Evolutionary conservation across 331 rosid species (phyloP), one percentile per base, ranked within the genome.

Genomic region (Quercus phellos): DNA sequence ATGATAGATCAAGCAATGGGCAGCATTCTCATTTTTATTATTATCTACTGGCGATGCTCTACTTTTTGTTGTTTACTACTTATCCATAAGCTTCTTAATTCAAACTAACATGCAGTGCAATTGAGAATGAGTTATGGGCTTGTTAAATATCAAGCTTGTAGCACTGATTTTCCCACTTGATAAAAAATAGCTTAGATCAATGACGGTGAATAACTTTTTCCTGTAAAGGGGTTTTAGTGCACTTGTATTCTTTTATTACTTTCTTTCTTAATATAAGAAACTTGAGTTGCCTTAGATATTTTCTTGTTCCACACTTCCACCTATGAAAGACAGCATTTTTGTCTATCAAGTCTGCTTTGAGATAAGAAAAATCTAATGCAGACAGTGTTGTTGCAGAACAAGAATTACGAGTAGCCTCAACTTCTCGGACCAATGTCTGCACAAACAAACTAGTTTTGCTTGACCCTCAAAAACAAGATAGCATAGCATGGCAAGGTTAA

Each of bases 1-100:
- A 59, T 80, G 16, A 53, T 43, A 72, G 64, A 67, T 54, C 43
- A 4, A 61, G 27, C 70, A 75, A 43, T 72, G 79, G 69, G 66
- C 19, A 34, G 72, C 29, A 42, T 71, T 32, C 46, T 68, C 3
- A 51, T 80, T 66, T 34, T 43, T 24, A 76, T 66, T 75, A 38
- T 50, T 6, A 22, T 64, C 27, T 74, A 46, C 75, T 29, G 11
- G 12, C 27, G 24, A 51, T 51, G 59, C 51, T 51, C 32, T n/a
- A 22, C 14, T 50, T 71, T 27, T 32, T 3, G n/a, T 3, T 32
- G 21, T 66, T 18, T 11, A 8, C 43, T 63, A 5, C 51, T 32
- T 66, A 2, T 66, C 51, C 71, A 6, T 66, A 66, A 30, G 27
- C 27, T 34, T 66, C 16, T 7, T 13, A 12, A 27, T 61, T 58